phyloP scores from a whole-genome alignment of 495 filamentous ascomycete species.

The Astrothelium subdiscretum region DNA sequence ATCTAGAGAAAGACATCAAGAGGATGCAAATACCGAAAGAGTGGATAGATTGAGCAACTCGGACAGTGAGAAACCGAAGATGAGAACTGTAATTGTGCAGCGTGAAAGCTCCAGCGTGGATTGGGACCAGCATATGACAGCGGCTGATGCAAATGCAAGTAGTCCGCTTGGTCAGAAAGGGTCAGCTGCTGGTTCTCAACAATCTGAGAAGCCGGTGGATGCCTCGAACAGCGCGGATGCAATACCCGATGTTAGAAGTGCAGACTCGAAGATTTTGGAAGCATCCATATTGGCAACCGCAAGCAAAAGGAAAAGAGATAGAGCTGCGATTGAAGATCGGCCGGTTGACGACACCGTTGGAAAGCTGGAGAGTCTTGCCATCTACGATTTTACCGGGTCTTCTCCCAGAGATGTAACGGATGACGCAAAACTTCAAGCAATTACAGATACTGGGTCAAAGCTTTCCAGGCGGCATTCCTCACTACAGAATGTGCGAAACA shows the following conservation, averaged over 20 bases:
- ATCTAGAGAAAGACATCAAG: background rate
- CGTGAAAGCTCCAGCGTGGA: conserved; percentile 3
- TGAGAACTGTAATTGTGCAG: conserved; percentile 11
- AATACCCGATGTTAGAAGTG: background rate
- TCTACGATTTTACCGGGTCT: conserved; percentile 30
- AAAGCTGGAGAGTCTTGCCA: conserved; percentile 18
- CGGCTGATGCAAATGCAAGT: background rate
- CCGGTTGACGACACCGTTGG: conserved; percentile 3
- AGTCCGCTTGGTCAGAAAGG: conserved; percentile 13
- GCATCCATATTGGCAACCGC: conserved; percentile 8
- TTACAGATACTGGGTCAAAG: conserved; percentile 8
- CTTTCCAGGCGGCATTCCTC: conserved; percentile 14
- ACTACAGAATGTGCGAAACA: conserved; percentile 2
- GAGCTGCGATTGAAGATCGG: background rate
- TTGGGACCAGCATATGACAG: conserved; percentile 10
- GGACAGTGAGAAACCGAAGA: conserved; percentile 7
- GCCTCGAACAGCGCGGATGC: background rate
- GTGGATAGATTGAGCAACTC: background rate
- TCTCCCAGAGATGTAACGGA: conserved; percentile 11
- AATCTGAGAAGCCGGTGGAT: background rate
- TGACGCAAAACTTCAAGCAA: background rate
- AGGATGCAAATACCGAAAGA: background rate
- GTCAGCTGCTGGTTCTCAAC: background rate
- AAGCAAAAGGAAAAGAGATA: conserved; percentile 12
- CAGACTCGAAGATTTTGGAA: background rate